These are phyloP conservation scores for Citrus mangshanensis DNA, from an alignment of 345 rosid genomes.

Conservation along the genomic window DNA sequence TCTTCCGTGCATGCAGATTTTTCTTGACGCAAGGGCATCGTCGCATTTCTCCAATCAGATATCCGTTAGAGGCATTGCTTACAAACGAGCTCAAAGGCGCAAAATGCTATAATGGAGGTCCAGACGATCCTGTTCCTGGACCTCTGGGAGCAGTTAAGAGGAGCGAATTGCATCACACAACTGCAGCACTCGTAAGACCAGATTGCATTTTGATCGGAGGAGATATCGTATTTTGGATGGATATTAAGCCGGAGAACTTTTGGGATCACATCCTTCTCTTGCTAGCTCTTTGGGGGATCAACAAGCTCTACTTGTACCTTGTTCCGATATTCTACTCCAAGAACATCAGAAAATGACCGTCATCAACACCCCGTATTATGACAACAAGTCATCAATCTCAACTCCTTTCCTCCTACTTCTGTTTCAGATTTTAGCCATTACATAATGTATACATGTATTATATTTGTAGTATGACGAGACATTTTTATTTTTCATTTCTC, in stretches of 20 bases:
- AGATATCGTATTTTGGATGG: constrained; percentile 49
- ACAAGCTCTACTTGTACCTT: constrained; percentile 46
- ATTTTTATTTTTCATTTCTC: too few relatives aligned
- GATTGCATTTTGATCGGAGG: constrained; percentile 41
- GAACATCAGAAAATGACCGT: constrained; percentile 41
- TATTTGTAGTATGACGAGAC: too few relatives aligned
- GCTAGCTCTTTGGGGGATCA: constrained; percentile 58
- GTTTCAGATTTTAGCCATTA: neutral
- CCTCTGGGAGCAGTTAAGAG: constrained; percentile 36
- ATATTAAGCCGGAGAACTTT: constrained; percentile 31
- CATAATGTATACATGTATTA: neutral
- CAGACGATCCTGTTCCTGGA: constrained; percentile 42
- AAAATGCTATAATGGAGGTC: constrained; percentile 27
- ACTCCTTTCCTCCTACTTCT: neutral
- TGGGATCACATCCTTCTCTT: constrained; percentile 47
- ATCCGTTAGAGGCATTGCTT: constrained; percentile 57
- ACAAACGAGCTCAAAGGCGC: constrained; percentile 41
- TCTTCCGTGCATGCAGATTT: constrained; percentile 60
- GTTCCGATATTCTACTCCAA: constrained; percentile 55
- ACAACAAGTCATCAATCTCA: too few relatives aligned
- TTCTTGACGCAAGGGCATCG: constrained; percentile 53
- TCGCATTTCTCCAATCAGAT: constrained; percentile 55
- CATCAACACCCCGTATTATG: neutral
- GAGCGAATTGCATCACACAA: constrained; percentile 23
- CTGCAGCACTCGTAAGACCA: neutral